Conservation (phyloP, 2,329 filamentous ascomycete species). For the Trichocomaceae sp. region DNA sequence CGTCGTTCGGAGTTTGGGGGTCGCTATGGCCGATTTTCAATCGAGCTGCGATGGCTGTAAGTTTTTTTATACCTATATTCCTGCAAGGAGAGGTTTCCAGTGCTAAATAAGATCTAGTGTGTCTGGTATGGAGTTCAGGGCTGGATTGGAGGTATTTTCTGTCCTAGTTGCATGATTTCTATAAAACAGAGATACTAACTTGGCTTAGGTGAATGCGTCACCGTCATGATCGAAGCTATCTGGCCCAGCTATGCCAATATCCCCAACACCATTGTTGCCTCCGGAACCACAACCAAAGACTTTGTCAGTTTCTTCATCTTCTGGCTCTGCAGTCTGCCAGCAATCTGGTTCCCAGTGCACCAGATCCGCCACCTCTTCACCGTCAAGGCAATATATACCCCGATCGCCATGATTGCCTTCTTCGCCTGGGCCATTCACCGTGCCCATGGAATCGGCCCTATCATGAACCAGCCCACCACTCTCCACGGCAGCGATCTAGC, state of each 20-base stretch:
- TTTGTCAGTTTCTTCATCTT: constrained; percentile 83
- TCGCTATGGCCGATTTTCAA: constrained; percentile 85
- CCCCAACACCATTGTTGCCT: constrained; percentile 60
- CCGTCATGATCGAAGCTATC: constrained; percentile 80
- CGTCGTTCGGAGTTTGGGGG: constrained; percentile 85
- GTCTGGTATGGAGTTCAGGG: constrained; percentile 45
- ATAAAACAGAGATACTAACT: background rate
- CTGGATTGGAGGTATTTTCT: constrained; percentile 62
- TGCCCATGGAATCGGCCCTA: constrained; percentile 75
- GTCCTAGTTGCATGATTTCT: background rate
- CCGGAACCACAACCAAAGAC: constrained; percentile 66
- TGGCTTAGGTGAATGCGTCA: constrained; percentile 62
- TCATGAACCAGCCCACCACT: constrained; percentile 62
- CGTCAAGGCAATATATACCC: constrained; percentile 79
- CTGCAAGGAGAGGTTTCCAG: constrained; percentile 43
- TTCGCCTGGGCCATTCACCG: constrained; percentile 80
- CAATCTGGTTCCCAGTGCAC: constrained; percentile 84
- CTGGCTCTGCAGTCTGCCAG: constrained; percentile 72
- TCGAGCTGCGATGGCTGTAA: constrained; percentile 73
- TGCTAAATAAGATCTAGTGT: constrained; percentile 8
- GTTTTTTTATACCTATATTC: constrained; percentile 64
- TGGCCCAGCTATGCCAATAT: constrained; percentile 59
- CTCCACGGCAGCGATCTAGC: constrained; percentile 62
- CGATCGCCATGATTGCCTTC: constrained; percentile 73
- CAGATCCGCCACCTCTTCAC: constrained; percentile 86